Conservation (phyloP, 192 early-diverging fungal species). For the Entomortierella beljakovae region DNA sequence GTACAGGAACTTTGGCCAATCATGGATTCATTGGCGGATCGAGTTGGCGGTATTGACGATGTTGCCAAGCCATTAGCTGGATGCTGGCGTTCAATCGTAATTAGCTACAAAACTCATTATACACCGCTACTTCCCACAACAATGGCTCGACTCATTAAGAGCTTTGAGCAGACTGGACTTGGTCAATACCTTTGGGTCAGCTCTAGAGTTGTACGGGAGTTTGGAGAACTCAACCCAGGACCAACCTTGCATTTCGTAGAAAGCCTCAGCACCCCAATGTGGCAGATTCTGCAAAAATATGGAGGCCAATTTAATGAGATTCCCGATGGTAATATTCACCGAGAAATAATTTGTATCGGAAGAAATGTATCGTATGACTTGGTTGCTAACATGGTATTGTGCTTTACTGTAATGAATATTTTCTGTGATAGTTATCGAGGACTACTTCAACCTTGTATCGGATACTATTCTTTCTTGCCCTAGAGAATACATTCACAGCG, state of each 20-base stretch:
- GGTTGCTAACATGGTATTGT: too few species aligned
- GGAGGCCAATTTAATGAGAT: slow-evolving; percentile 64
- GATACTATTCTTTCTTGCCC: slow-evolving; percentile 64
- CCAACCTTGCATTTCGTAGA: slow-evolving; percentile 70
- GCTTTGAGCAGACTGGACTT: slow-evolving; percentile 75
- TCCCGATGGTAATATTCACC: slow-evolving; percentile 81
- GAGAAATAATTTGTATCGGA: too few species aligned
- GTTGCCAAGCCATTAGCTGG: slow-evolving; percentile 65
- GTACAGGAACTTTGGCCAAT: slow-evolving; percentile 82
- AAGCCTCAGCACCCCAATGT: slow-evolving; percentile 72
- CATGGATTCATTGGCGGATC: slow-evolving; percentile 66
- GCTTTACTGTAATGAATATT: not conserved
- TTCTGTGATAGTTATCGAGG: slow-evolving; percentile 74
- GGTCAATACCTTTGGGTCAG: slow-evolving; percentile 88
- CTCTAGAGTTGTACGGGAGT: slow-evolving; percentile 71
- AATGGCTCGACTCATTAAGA: slow-evolving; percentile 69
- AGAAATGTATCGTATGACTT: too few species aligned
- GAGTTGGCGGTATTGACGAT: slow-evolving; percentile 59
- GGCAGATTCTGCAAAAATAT: slow-evolving; percentile 65
- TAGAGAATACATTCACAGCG: slow-evolving; percentile 63
- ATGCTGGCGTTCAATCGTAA: slow-evolving; percentile 68
- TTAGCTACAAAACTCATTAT: slow-evolving; percentile 68
- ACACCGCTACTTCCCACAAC: slow-evolving; percentile 66
- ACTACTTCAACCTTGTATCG: slow-evolving; percentile 75
- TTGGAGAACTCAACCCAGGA: slow-evolving; percentile 66